Percentiles rank a stretch among this genome's conserved stretches.
Conservation (phyloP, 495 filamentous ascomycete genomes). For the Penicillium samsonianum region DNA sequence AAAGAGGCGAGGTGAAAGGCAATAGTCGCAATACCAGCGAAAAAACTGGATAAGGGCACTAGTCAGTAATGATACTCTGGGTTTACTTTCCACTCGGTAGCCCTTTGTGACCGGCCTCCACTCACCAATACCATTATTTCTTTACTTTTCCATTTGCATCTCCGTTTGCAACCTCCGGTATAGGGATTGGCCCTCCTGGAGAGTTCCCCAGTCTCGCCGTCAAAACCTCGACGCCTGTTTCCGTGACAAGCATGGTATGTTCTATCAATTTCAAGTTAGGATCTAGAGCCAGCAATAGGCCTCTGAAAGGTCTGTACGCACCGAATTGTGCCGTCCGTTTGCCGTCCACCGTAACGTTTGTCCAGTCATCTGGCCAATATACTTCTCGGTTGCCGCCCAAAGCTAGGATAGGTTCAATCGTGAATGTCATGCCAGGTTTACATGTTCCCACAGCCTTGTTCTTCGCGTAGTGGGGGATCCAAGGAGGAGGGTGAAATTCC, state of each 20-base stretch:
- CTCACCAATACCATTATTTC: too few relatives aligned
- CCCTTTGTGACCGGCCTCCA: background rate
- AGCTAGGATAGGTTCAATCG: constrained; percentile 73
- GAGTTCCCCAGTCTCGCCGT: constrained; percentile 73
- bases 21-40: too few relatives aligned
- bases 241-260: constrained; percentile 84
- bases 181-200: constrained; percentile 72
- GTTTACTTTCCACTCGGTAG: background rate
- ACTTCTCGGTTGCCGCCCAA: constrained; percentile 63
- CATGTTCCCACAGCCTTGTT: constrained; percentile 71
- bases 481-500: constrained; percentile 68
- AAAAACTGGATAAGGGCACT: too few relatives aligned
- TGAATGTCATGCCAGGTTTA: constrained; percentile 73
- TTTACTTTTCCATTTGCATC: background rate
- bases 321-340: constrained; percentile 69
- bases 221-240: constrained; percentile 82
- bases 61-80: too few relatives aligned
- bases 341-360: constrained; percentile 66
- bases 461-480: constrained; percentile 71
- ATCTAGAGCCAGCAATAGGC: background rate
- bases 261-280: constrained; percentile 43
- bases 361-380: constrained; percentile 77
- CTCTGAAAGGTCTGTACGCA: constrained; percentile 20
- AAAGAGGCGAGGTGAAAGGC: too few relatives aligned
- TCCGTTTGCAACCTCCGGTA: constrained; percentile 41